Evolutionary conservation across 805 yeast species (phyloP), one percentile per base, ranked within the genome.

Genomic region (Candida fluviatilis): DNA sequence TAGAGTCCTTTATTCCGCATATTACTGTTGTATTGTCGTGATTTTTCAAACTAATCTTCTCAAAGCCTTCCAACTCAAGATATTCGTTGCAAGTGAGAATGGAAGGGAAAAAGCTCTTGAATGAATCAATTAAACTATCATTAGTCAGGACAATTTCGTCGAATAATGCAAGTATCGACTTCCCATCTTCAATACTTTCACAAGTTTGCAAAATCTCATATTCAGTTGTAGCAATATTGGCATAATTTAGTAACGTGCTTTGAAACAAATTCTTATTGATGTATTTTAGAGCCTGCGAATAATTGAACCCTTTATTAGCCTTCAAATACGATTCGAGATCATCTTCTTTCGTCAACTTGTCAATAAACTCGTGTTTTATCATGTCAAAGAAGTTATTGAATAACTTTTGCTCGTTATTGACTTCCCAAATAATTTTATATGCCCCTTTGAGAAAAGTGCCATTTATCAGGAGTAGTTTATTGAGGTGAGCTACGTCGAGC

Each of bases 301-400:
- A 17, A 33, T 36, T 17, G 34, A 43, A 23, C 26, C 48, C 31
- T 35, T 48, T 41, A 43, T 40, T 34, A 18, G 23, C 5, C 21
- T 44, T 35, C 16, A 41, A 33, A 21, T 34, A 38, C 3, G 42
- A 18, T 15, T 43, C 51, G 5, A 54, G 40, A 27, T 70, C 75
- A 6, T 70, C 70, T 16, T 62, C 64, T 35, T 57, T 58, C 46
- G 64, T 16, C 45, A 66, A 46, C 51, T 71, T 50, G 46, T 60
- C 64, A 46, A 64, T 39, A 39, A 67, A 49, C 36, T 64, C 51
- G 38, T 54, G 37, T 51, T 62, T 60, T 12, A 66, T 43, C 81
- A 81, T 76, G 12, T 58, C 55, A 11, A 73, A 46, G 35, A 71
- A 73, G 30, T 64, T 60, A 37, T 67, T 69, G 49, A 76, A 75